Conservation (phyloP, 805 yeast genomes). For the Sugiyamaella smithiae region DNA sequence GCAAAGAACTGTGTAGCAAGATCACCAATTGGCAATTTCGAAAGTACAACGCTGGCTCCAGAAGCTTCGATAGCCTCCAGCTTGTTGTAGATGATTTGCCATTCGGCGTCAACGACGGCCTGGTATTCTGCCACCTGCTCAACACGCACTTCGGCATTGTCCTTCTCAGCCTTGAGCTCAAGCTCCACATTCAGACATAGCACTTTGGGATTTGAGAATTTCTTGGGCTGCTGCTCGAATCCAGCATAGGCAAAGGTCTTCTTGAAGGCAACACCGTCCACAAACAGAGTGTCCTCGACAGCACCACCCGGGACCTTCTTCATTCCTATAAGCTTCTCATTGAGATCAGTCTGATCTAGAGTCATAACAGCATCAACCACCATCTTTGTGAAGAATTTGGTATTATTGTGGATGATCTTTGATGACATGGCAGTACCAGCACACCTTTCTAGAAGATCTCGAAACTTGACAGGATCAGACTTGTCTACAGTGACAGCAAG, state of each 20-base stretch:
- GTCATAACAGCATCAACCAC: conserved; percentile 93
- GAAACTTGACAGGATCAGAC: conserved; percentile 54
- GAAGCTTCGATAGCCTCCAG: conserved; percentile 75
- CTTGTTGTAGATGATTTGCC: conserved; percentile 89
- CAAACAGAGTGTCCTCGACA: conserved; percentile 85
- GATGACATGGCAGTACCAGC: conserved; percentile 98
- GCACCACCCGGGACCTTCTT: conserved; percentile 96
- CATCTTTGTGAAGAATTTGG: conserved; percentile 90
- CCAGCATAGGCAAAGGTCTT: conserved; percentile 98
- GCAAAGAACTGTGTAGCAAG: conserved; percentile 99
- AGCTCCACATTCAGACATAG: conserved; percentile 85
- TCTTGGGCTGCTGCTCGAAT: conserved; percentile 96
- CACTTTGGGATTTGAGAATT: conserved; percentile 74
- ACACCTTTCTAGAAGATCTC: conserved; percentile 81
- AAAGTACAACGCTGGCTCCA: conserved; percentile 90
- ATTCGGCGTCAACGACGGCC: conserved; percentile 97
- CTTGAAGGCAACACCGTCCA: conserved; percentile 95
- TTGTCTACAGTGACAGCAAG: conserved; percentile 67
- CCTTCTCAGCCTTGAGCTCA: conserved; percentile 97
- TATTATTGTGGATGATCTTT: conserved; percentile 82
- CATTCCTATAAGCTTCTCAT: conserved; percentile 88
- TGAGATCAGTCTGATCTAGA: conserved; percentile 78
- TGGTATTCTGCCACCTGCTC: conserved; percentile 93
- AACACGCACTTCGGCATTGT: conserved; percentile 96
- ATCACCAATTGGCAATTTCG: conserved; percentile 96